Conservation (phyloP, 345 rosid genomes). For the Salix exigua region DNA sequence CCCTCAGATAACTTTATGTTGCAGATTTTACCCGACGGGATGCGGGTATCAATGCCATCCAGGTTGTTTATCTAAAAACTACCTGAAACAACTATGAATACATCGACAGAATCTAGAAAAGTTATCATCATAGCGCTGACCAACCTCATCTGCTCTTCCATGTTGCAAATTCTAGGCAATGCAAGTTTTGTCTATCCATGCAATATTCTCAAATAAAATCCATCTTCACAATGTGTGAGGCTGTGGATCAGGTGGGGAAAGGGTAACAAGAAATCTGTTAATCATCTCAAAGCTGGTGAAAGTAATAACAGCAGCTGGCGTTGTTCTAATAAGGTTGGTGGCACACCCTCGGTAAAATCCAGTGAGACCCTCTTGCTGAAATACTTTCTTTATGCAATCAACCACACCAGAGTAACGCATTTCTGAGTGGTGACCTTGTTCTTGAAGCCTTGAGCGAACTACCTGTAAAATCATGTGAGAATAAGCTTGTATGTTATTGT, state of each 20-base stretch:
- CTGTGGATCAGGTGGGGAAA: constrained; percentile 49
- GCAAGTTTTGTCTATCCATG: not conserved
- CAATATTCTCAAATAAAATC: not conserved
- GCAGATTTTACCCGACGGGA: not conserved
- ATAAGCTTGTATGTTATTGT: not conserved
- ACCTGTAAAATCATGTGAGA: constrained; percentile 38
- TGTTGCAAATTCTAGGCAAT: not conserved
- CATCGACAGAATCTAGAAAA: not conserved
- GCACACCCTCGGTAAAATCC: constrained; percentile 96
- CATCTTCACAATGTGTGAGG: constrained; percentile 39
- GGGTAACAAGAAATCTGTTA: constrained; percentile 60
- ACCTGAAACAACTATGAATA: not conserved
- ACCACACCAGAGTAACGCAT: constrained; percentile 63
- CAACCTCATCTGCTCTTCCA: not conserved
- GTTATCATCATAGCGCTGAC: not conserved
- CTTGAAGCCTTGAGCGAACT: constrained; percentile 86
- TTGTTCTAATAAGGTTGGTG: constrained; percentile 77
- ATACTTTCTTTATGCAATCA: constrained; percentile 48
- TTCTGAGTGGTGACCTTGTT: constrained; percentile 79
- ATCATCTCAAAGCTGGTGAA: constrained; percentile 97
- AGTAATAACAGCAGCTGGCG: constrained; percentile 90
- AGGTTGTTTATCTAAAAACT: not conserved
- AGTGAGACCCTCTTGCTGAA: constrained; percentile 51
- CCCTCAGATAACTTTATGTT: not conserved
- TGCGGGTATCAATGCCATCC: constrained; percentile 3